These are phyloP conservation scores for Moringa oleifera DNA, from an alignment of 345 rosid species.

Conservation along the genomic window DNA sequence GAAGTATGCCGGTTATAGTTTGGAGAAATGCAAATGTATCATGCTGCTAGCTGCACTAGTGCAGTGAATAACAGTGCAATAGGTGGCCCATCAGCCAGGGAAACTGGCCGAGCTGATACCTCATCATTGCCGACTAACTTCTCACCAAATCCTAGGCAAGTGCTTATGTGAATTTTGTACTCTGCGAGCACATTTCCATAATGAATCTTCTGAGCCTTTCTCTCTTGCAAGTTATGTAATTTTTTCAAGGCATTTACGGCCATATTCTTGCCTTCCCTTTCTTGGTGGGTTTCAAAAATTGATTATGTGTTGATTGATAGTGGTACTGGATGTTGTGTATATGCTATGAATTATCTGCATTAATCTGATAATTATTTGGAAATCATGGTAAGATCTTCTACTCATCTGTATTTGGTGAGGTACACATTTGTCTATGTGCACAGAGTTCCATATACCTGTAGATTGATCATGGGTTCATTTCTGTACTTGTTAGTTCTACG, in stretches of 20 bases:
- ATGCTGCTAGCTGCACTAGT: constrained; percentile 81
- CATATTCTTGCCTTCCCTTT: neutral
- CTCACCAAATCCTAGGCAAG: constrained; percentile 72
- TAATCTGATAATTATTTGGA: no score
- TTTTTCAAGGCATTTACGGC: neutral
- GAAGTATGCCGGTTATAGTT: constrained; percentile 79
- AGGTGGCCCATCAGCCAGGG: constrained; percentile 79
- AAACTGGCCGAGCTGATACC: constrained; percentile 69
- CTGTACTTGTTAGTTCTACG: neutral
- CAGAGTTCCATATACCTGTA: neutral
- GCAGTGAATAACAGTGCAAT: constrained; percentile 82
- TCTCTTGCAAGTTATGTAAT: neutral
- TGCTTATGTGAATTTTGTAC: neutral
- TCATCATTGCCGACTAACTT: constrained; percentile 58
- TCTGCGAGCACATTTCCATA: no score
- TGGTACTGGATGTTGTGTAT: neutral
- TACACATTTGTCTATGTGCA: neutral
- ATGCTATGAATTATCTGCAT: no score
- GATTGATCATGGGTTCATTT: neutral
- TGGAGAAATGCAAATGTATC: constrained; percentile 99
- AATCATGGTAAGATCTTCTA: no score
- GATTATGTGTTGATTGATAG: neutral
- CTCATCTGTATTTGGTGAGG: no score
- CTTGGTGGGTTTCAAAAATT: neutral
- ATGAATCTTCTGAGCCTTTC: neutral